phyloP scores from a whole-genome alignment of 1,284 basidiomycete species.

The Austroboletus niveus region DNA sequence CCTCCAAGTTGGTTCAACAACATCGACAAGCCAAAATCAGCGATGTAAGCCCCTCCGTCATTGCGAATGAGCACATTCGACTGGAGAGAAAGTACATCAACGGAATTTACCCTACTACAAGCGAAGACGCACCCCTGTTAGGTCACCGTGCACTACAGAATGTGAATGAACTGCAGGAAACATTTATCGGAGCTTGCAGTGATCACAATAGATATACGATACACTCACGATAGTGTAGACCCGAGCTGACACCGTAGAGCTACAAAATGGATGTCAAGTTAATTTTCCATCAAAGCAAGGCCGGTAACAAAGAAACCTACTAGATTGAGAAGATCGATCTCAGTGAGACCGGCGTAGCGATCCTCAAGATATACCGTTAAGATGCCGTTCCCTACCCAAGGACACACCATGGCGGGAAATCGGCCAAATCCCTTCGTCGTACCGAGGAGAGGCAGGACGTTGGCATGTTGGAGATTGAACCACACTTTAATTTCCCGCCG shows the following conservation, averaged over 20 bases:
- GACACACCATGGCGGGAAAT: constrained; percentile 25
- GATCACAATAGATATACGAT: too few relatives aligned
- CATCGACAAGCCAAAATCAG: constrained; percentile 19
- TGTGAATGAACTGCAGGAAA: constrained; percentile 20
- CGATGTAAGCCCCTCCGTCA: constrained; percentile 10
- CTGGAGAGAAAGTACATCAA: constrained; percentile 3
- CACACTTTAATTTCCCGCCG: constrained; percentile 22
- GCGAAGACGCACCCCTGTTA: constrained; percentile 21
- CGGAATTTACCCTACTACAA: not conserved
- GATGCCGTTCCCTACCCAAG: constrained; percentile 23
- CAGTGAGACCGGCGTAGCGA: not conserved
- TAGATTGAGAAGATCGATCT: too few relatives aligned
- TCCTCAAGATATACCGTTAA: constrained; percentile 17
- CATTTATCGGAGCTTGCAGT: too few relatives aligned
- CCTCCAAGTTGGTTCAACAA: constrained; percentile 18
- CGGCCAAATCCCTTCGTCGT: constrained; percentile 18
- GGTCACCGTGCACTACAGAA: constrained; percentile 16
- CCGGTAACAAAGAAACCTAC: too few relatives aligned
- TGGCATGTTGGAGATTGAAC: constrained; percentile 14
- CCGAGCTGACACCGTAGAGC: constrained; percentile 15
- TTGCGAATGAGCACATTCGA: constrained; percentile 18
- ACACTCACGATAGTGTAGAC: constrained; percentile 19
- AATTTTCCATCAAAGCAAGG: too few relatives aligned
- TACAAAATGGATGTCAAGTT: too few relatives aligned
- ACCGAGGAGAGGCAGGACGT: constrained; percentile 21